These are phyloP conservation scores for Oryza punctata DNA, from an alignment of 176 grass and related monocot species.

Conservation along the genomic window DNA sequence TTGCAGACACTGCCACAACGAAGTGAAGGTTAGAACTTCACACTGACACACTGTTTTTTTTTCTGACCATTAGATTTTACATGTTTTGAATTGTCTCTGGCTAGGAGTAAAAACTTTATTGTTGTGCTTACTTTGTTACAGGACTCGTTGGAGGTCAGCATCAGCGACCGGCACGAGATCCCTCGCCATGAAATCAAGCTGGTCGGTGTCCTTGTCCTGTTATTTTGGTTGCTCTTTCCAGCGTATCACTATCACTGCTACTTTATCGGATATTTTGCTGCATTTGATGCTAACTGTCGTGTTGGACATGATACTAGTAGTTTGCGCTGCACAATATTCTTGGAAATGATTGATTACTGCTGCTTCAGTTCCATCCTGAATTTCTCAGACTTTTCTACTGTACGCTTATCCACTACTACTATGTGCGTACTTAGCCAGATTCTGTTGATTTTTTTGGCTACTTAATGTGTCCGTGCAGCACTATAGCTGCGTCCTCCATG, in stretches of 20 bases:
- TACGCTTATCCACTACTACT: background rate
- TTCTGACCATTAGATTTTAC: background rate
- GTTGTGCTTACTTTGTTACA: background rate
- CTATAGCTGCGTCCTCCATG: no score
- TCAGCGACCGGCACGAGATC: conserved; percentile 60
- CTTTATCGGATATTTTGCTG: background rate
- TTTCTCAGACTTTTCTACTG: background rate
- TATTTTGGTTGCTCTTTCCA: background rate
- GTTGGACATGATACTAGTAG: background rate
- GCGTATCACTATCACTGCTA: background rate
- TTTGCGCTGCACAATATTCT: background rate
- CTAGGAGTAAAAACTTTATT: background rate
- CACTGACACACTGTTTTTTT: no score
- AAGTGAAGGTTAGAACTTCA: conserved; percentile 53
- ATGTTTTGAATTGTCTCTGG: background rate
- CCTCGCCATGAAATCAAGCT: conserved; percentile 68
- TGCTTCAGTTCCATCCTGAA: background rate
- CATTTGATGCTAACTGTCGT: background rate
- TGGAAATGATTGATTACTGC: background rate
- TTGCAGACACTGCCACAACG: conserved; percentile 86
- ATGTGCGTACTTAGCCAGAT: background rate
- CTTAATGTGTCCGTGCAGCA: background rate
- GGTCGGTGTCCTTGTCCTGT: conserved; percentile 34
- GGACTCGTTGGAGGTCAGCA: conserved; percentile 59
- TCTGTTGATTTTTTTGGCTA: background rate